Percentiles rank a stretch among this genome's conserved stretches.
Conservation (phyloP, 306 rosid genomes). For the Spatholobus suberectus region DNA sequence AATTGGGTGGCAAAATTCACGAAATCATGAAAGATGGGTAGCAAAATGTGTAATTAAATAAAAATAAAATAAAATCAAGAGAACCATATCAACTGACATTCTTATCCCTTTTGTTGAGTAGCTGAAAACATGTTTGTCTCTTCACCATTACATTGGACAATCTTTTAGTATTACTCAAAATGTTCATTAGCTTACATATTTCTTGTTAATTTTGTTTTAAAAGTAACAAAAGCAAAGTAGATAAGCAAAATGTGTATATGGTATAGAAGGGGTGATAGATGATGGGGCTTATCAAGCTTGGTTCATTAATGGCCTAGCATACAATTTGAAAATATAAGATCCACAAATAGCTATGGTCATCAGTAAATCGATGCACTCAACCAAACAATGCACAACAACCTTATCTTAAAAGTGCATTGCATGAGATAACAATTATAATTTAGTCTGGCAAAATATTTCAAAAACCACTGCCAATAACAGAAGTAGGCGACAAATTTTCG, state of each 20-base stretch:
- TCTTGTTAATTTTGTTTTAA: constrained; percentile 1
- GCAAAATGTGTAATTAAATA: too few species aligned
- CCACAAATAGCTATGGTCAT: constrained; percentile 38
- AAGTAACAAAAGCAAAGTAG: not conserved
- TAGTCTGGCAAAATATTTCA: not conserved
- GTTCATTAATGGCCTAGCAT: constrained; percentile 42
- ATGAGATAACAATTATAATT: constrained; percentile 14
- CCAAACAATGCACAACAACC: constrained; percentile 32
- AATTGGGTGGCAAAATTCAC: too few species aligned
- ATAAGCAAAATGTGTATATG: constrained; percentile 34
- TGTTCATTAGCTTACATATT: not conserved
- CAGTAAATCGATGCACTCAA: constrained; percentile 32
- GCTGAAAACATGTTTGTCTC: constrained; percentile 7
- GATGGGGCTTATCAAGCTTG: constrained; percentile 45
- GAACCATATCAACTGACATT: constrained; percentile 29
- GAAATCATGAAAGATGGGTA: too few species aligned
- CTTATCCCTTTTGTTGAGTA: constrained; percentile 35
- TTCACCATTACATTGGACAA: not conserved
- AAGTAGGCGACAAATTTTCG: not conserved
- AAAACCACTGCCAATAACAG: not conserved
- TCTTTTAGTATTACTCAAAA: not conserved
- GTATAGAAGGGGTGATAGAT: constrained; percentile 23
- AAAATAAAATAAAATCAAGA: too few species aligned
- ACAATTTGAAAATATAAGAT: constrained; percentile 27
- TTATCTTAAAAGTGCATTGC: constrained; percentile 44